Evolutionary conservation across 352 stramenopile species (phyloP).

Genomic region (Globisporangium abappressorium): DNA sequence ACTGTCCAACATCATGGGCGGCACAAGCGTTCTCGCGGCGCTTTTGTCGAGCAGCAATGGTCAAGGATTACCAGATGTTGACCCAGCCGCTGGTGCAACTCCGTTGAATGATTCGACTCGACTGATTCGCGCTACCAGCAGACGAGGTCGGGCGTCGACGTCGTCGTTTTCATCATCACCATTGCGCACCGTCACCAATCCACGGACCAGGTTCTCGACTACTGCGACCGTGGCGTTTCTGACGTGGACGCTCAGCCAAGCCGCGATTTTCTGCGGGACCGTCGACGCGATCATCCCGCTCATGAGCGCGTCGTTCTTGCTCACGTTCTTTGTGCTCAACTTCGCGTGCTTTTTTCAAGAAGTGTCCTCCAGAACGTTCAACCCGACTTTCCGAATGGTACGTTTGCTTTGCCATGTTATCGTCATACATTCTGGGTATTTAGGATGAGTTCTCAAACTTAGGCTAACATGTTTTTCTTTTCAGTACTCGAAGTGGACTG

Average conservation of each 20-base stretch:
- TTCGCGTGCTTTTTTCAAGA: slow-evolving; percentile 57
- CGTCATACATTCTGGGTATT: background rate
- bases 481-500: slow-evolving; percentile 56
- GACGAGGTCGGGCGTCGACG: background rate
- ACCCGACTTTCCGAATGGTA: slow-evolving; percentile 44
- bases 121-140: background rate
- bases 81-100: background rate
- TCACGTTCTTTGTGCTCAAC: slow-evolving; percentile 49
- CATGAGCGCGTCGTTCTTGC: slow-evolving; percentile 40
- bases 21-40: slow-evolving; percentile 18
- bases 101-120: background rate
- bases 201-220: background rate
- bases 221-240: background rate
- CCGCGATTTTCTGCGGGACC: slow-evolving; percentile 32
- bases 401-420: slow-evolving; percentile 5
- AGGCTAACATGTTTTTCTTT: background rate
- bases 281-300: slow-evolving; percentile 41
- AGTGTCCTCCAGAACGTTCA: slow-evolving; percentile 36
- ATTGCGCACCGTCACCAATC: background rate
- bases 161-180: background rate
- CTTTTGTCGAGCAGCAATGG: slow-evolving; percentile 1
- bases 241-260: slow-evolving; percentile 35
- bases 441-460: background rate
- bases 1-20: slow-evolving; percentile 43
- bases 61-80: background rate